Base-by-base conservation (phyloP, 2,329 filamentous ascomycete genomes). In the Thielaviopsis musarum region DNA sequence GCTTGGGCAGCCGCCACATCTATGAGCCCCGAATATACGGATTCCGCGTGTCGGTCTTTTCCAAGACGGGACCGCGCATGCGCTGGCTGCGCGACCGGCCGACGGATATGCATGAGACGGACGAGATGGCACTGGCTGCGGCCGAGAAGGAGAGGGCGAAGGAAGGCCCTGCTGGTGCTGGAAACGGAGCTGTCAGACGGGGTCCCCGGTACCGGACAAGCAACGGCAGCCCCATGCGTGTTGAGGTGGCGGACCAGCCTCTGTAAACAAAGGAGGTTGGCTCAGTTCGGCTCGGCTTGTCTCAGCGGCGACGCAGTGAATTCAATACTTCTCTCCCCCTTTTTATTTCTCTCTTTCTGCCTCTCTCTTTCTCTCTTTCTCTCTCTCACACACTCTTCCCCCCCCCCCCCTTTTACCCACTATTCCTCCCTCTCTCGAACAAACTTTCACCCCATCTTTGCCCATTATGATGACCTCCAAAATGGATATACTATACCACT, bases 11-110 rank as follows among this genome's bases (percentile, higher is more conserved):
- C 55, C 82, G 83, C 61, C 89, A 84, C 70, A 88, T 96, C 66
- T 97, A 97, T 72, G 89, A 96, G 69, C 90, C 93, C 61, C 87
- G 85, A 65, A 97, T 98, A 69, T 98, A 97, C 72, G 93, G 93
- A 28, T 98, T 98, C 75, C 82, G 87, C 63, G 93, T 98, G 22
- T 91, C 88, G 19, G 93, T 97, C 71, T 79, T 91, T 61, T 88
- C 93, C 51, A 83, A 87, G 65, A 90, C 88, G 24, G 93, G 93
- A 0, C 93, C 93, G 13, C 81, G 93, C 62, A 98, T 98, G 93
- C 90, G 91, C 69, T 98, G 93, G 93, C 75, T 98, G 66, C 83
- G 93, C 65, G 84, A 86, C 71, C 86, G 90, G 68, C 93, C 93
- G 0, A 76, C 77, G 15, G 82, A 95, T 67, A 77, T 95, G 59